phyloP scores from a whole-genome alignment of 1,139 yeast genomes.

The Zhuliangozyma blackwelliae region DNA sequence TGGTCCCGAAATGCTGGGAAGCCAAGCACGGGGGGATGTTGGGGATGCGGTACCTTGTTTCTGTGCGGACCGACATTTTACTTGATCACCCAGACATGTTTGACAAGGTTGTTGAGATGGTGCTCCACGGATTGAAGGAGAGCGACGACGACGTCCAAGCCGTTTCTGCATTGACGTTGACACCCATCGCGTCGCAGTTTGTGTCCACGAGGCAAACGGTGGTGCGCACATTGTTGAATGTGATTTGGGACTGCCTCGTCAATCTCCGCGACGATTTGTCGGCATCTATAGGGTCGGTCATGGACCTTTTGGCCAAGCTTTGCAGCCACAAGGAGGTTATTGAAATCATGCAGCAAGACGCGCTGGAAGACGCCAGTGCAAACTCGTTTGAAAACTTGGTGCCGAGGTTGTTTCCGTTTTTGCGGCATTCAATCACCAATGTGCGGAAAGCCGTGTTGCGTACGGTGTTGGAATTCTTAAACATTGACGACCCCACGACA shows the following conservation, averaged over 20 bases:
- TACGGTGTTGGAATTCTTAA: slow-evolving; percentile 73
- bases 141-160: slow-evolving; percentile 96
- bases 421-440: slow-evolving; percentile 89
- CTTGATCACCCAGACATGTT: slow-evolving; percentile 54
- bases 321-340: slow-evolving; percentile 81
- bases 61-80: slow-evolving; percentile 79
- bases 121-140: slow-evolving; percentile 77
- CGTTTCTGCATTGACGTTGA: slow-evolving; percentile 88
- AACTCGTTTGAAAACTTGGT: slow-evolving; percentile 64
- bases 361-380: slow-evolving; percentile 46
- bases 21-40: slow-evolving; percentile 98
- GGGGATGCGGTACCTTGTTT: slow-evolving; percentile 87
- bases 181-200: slow-evolving; percentile 85
- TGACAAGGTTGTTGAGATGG: slow-evolving; percentile 77
- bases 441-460: slow-evolving; percentile 87
- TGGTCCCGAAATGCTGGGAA: slow-evolving; percentile 69
- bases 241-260: slow-evolving; percentile 84
- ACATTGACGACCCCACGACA: slow-evolving; percentile 59
- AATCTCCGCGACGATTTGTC: slow-evolving; percentile 87
- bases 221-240: slow-evolving; percentile 63
- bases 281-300: slow-evolving; percentile 92
- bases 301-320: slow-evolving; percentile 86
- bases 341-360: slow-evolving; percentile 62
- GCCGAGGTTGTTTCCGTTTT: slow-evolving; percentile 89
- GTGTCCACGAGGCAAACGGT: slow-evolving; percentile 59